Evolutionary conservation across 1,284 basidiomycete genomes (phyloP).

Genomic region (Cryptococcus jaspeensis): DNA sequence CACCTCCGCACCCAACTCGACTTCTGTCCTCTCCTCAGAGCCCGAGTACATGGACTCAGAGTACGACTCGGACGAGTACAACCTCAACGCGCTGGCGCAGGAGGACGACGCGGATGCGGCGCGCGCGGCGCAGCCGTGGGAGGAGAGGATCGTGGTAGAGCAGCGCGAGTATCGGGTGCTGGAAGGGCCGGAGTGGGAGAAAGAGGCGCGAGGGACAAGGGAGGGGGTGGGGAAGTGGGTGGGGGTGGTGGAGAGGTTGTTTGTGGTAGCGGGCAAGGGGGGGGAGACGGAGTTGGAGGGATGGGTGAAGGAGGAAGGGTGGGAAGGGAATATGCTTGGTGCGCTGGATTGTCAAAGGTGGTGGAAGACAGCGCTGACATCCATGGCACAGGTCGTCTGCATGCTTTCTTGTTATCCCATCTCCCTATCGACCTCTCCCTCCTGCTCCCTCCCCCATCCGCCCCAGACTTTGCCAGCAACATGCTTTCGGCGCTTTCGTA

Average conservation of each 20-base stretch:
- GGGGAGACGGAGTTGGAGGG: constrained; percentile 15
- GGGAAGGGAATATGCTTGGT: constrained; percentile 69
- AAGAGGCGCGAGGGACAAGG: constrained; percentile 17
- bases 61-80: constrained; percentile 45
- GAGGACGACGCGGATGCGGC: constrained; percentile 18
- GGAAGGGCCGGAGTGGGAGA: constrained; percentile 18
- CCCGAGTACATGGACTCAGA: constrained; percentile 14
- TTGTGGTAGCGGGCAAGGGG: constrained; percentile 17
- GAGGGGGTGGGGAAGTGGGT: constrained; percentile 37
- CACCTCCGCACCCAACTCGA: not conserved
- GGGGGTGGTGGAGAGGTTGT: constrained; percentile 36
- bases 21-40: constrained; percentile 16
- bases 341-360: constrained; percentile 9
- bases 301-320: constrained; percentile 57
- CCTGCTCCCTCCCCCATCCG: constrained; percentile 21
- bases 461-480: constrained; percentile 3
- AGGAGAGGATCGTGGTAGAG: constrained; percentile 43
- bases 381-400: constrained; percentile 30
- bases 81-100: constrained; percentile 36
- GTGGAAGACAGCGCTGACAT: not conserved
- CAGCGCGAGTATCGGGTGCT: constrained; percentile 29
- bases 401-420: constrained; percentile 38
- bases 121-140: constrained; percentile 38
- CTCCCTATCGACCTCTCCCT: constrained; percentile 30
- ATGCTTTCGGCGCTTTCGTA: constrained; percentile 29